Evolutionary conservation across 202 grass and related monocot species (phyloP).

Genomic region (Hordeum pubiflorum): DNA sequence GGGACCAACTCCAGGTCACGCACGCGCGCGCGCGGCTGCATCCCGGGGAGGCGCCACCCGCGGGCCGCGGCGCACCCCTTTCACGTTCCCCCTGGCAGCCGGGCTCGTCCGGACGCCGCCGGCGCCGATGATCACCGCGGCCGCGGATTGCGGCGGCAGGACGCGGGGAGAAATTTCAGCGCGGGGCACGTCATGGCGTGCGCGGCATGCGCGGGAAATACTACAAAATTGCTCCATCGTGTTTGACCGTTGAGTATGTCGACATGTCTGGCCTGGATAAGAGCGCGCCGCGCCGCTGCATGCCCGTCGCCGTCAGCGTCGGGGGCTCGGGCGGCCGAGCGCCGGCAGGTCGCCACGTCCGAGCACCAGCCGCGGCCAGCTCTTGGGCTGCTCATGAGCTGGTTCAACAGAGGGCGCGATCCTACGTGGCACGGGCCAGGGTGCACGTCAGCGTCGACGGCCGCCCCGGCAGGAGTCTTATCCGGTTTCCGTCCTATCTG

Average conservation of each 20-base stretch:
- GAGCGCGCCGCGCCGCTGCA: neutral
- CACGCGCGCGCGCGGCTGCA: neutral
- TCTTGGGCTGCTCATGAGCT: neutral
- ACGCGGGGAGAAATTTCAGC: neutral
- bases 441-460: neutral
- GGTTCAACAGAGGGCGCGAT: neutral
- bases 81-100: too few species aligned
- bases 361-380: neutral
- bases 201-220: neutral
- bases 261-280: slow-evolving; percentile 4
- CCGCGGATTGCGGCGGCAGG: too few species aligned
- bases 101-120: too few species aligned
- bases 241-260: neutral
- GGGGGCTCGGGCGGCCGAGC: neutral
- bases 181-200: neutral
- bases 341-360: slow-evolving; percentile 1
- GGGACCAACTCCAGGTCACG: neutral
- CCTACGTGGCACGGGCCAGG: neutral
- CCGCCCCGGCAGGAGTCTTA: neutral
- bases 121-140: neutral
- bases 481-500: neutral
- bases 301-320: neutral
- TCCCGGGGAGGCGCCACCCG: slow-evolving; percentile 22
- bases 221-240: neutral
- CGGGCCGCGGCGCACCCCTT: neutral